Base-by-base conservation (phyloP, 2,329 filamentous ascomycete genomes). In the Coniochaeta prunicola region DNA sequence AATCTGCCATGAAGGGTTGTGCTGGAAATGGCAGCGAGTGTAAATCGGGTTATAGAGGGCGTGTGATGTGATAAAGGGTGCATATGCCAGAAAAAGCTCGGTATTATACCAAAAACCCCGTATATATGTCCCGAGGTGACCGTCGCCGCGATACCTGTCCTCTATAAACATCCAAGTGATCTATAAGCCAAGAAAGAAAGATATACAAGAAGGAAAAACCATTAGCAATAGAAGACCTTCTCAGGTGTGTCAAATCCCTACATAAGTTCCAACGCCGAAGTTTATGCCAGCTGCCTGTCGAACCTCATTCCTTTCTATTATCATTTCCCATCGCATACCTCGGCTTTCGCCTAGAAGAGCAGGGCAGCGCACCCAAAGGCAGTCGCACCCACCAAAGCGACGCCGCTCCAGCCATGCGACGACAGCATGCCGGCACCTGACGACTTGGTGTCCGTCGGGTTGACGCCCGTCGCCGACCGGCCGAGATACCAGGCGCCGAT, bases 401-500 rank as follows among this genome's bases (percentile, higher is more conserved):
- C 24, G 9, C 15, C 10, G 55, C 17, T 33, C 55, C 55, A 57
- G 36, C 56, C 30, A 17, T 9, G 6, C 26, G 26, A 19, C 13
- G 26, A 28, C 12, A 42, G 26, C 6, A 8, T 2, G 2, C 9
- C 45, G 4, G 54, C 33, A 40, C 17, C 56, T 15, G 33, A 19
- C 42, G 56, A 36, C 21, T 36, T 55, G 10, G 30, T 59, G 55
- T 59, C 64, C 12, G 59, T 60, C 2, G 78, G 77, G 0, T 70
- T 64, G 2, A 80, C 70, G 1, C 78, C 80, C 1, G 78, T 82
- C 0, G 74, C 76, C 13, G 64, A 65, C 8, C 76, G 71, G 1
- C 90, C 85, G n/a, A 94, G 71, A 70, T 93, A 94, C 86, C 87
- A 89, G 2, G 82, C 80, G 0, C 90, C 90, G 63, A 93, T 88